Evolutionary conservation across 768 basidiomycete species (phyloP).

Genomic region (Termitomyces sp.): DNA sequence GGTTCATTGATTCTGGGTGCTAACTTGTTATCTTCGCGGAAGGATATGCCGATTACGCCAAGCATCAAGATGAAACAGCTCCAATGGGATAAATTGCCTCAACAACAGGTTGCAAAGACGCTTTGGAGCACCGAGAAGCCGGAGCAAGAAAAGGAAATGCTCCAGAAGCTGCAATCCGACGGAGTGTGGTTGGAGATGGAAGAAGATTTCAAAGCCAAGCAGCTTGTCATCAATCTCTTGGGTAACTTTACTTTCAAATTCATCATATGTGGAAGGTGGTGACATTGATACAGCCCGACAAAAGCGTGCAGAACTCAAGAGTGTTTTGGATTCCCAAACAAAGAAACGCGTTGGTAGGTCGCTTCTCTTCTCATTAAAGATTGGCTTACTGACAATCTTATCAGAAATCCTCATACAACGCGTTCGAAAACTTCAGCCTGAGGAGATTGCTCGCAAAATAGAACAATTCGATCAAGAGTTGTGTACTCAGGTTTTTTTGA

Average conservation of each 20-base stretch:
- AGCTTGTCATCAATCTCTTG: slow-evolving; percentile 85
- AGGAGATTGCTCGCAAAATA: slow-evolving; percentile 80
- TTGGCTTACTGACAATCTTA: neutral
- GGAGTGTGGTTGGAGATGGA: slow-evolving; percentile 97
- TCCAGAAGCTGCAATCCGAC: slow-evolving; percentile 74
- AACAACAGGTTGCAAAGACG: slow-evolving; percentile 78
- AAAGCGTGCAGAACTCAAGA: slow-evolving; percentile 84
- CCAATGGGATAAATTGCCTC: slow-evolving; percentile 98
- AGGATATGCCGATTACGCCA: slow-evolving; percentile 81
- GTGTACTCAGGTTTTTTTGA: slow-evolving; percentile 85
- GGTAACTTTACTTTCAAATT: slow-evolving; percentile 38
- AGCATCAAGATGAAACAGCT: slow-evolving; percentile 95
- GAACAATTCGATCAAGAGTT: slow-evolving; percentile 82
- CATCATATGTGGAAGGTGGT: neutral
- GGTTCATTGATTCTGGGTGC: slow-evolving; percentile 55
- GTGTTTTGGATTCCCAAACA: slow-evolving; percentile 85
- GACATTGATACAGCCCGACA: slow-evolving; percentile 52
- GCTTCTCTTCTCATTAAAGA: neutral
- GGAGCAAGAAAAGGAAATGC: slow-evolving; percentile 71
- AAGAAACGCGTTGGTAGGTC: slow-evolving; percentile 89
- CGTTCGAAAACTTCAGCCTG: slow-evolving; percentile 75
- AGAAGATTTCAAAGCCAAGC: slow-evolving; percentile 95
- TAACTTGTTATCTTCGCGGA: slow-evolving; percentile 59
- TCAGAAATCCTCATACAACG: slow-evolving; percentile 91
- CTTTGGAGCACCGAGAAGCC: slow-evolving; percentile 74